phyloP scores from a whole-genome alignment of 75 land plant genomes.

The Picea sitchensis region DNA sequence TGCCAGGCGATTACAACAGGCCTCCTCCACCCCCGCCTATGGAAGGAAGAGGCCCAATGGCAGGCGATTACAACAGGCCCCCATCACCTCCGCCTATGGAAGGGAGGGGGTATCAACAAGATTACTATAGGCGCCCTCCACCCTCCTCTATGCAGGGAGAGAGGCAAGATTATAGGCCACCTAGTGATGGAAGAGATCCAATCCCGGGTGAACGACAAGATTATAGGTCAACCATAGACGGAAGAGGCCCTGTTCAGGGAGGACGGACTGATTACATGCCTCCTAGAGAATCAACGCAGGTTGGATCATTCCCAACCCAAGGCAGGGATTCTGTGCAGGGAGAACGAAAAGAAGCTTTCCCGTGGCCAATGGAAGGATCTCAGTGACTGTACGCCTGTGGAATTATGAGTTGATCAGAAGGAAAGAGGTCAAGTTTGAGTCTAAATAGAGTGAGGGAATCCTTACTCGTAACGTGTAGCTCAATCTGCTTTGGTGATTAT shows the following conservation, averaged over 20 bases:
- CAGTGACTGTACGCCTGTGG: neutral
- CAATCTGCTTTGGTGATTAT: no score
- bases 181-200: constrained; percentile 4
- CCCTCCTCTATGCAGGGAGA: neutral
- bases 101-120: neutral
- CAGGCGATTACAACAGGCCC: neutral
- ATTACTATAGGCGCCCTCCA: neutral
- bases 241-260: neutral
- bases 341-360: neutral
- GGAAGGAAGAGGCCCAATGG: constrained; percentile 1
- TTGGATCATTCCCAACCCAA: neutral
- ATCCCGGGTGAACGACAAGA: neutral
- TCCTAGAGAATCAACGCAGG: constrained; percentile 7
- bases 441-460: no score
- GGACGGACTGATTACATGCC: neutral
- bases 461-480: no score
- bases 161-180: constrained; percentile 2
- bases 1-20: neutral
- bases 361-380: constrained; percentile 14
- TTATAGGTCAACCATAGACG: neutral
- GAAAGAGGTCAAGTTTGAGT: no score
- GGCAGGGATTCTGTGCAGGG: neutral
- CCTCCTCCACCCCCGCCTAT: neutral
- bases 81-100: neutral
- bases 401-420: no score